Evolutionary conservation across 768 basidiomycete species (phyloP).

Genomic region (Tricholoma bakamatsutake): DNA sequence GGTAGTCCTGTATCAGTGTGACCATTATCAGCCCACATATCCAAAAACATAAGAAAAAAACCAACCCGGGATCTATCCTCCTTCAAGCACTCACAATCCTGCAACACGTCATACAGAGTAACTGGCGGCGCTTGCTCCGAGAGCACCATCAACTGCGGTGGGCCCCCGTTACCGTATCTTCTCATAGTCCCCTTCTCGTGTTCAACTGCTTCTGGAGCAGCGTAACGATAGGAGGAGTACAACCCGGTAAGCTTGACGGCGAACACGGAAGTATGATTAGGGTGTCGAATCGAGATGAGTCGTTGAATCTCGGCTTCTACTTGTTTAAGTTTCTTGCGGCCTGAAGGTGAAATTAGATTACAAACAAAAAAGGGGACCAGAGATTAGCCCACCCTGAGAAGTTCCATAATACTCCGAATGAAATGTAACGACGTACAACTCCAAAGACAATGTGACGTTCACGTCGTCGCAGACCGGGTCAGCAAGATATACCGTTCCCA

Average conservation of each 20-base stretch:
- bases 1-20: constrained; percentile 53
- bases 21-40: background rate
- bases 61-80: constrained; percentile 65
- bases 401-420: constrained; percentile 63
- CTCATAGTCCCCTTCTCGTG: background rate
- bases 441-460: constrained; percentile 50
- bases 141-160: constrained; percentile 57
- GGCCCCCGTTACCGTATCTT: background rate
- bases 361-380: background rate
- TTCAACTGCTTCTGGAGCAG: background rate
- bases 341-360: constrained; percentile 19
- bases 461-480: constrained; percentile 71
- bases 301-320: constrained; percentile 62
- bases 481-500: constrained; percentile 66
- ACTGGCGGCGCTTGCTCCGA: constrained; percentile 66
- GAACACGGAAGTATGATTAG: constrained; percentile 60
- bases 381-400: constrained; percentile 42
- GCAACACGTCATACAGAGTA: constrained; percentile 67
- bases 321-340: constrained; percentile 63
- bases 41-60: constrained; percentile 5
- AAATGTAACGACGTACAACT: constrained; percentile 64
- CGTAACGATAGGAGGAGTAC: no score
- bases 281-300: constrained; percentile 52
- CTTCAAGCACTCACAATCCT: constrained; percentile 68
- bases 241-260: constrained; percentile 58